Evolutionary conservation across 371 early-diverging fungal species (phyloP).

Genomic region (Paraphysoderma sedebokerense): DNA sequence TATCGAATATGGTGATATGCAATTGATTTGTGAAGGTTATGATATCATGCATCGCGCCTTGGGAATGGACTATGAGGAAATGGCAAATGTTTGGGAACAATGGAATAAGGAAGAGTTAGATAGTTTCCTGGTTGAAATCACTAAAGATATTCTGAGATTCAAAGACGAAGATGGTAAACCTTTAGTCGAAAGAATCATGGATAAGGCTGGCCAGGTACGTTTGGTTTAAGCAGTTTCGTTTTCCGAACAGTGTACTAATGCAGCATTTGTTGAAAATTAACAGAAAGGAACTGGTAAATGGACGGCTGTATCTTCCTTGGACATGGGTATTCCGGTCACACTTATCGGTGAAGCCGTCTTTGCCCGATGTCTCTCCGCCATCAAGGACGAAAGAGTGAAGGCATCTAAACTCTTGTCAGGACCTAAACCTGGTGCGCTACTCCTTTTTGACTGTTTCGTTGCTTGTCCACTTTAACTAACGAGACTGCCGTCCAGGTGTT

Average conservation of each 20-base stretch:
- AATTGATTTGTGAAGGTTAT: conserved; percentile 95
- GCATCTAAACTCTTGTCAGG: conserved; percentile 74
- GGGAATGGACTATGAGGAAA: conserved; percentile 63
- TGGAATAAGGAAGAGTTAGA: conserved; percentile 94
- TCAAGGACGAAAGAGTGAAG: conserved; percentile 83
- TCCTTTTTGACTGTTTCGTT: not conserved
- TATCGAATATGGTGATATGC: conserved; percentile 99
- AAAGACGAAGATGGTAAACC: conserved; percentile 67
- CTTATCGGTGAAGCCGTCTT: conserved; percentile 97
- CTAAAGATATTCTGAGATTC: conserved; percentile 78
- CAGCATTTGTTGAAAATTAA: conserved; percentile 3
- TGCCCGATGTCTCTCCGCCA: conserved; percentile 84
- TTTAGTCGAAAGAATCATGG: conserved; percentile 88
- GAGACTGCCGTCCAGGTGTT: no score
- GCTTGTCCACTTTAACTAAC: not conserved
- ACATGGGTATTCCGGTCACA: conserved; percentile 84
- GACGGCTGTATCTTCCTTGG: conserved; percentile 90
- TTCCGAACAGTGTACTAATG: not conserved
- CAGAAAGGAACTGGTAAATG: conserved; percentile 98
- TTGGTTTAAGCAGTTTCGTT: not conserved
- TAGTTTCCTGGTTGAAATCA: conserved; percentile 95
- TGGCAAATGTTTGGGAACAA: conserved; percentile 67
- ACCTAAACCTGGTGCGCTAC: conserved; percentile 21
- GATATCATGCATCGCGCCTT: conserved; percentile 75
- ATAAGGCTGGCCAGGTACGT: conserved; percentile 79